A percentile compares a stretch with the other conserved stretches of the same genome.
Evolutionary conservation across 352 stramenopile species (phyloP).

Genomic region (Globisporangium iwayamae): DNA sequence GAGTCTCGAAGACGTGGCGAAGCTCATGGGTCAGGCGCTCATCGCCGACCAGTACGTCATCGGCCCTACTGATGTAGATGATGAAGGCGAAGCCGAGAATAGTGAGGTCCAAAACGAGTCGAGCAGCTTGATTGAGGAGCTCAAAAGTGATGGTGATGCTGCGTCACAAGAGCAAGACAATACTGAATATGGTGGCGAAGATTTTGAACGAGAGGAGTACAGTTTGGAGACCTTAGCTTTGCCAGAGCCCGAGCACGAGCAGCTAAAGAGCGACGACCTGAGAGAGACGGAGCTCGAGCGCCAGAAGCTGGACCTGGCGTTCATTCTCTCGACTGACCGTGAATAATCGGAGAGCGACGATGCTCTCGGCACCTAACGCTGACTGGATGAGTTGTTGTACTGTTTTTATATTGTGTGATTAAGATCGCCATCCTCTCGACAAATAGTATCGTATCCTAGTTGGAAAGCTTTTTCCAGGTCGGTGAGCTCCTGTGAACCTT

Average conservation of each 20-base stretch:
- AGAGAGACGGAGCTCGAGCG: not conserved
- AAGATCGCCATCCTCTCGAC: too few species aligned
- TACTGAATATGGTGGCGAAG: too few species aligned
- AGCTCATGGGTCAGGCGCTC: not conserved
- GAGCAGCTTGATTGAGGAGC: not conserved
- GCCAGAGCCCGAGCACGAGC: not conserved
- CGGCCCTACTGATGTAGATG: not conserved
- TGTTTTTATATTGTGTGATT: too few species aligned
- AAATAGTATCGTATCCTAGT: too few species aligned
- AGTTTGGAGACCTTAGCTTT: not conserved
- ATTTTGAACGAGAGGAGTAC: not conserved
- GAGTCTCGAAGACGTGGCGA: not conserved
- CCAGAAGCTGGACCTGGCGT: not conserved
- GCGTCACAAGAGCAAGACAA: not conserved
- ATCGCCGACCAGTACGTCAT: not conserved
- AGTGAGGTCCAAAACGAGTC: not conserved
- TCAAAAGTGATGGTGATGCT: not conserved
- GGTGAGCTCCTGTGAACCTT: too few species aligned
- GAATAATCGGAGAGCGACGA: not conserved
- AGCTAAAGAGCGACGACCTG: not conserved
- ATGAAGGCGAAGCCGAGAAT: not conserved
- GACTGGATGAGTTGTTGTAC: too few species aligned
- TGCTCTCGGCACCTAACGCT: not conserved
- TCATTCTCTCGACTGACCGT: not conserved
- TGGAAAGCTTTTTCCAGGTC: too few species aligned